phyloP scores from a whole-genome alignment of 164 flowering plant species.

The Stephania yunnanensis region DNA sequence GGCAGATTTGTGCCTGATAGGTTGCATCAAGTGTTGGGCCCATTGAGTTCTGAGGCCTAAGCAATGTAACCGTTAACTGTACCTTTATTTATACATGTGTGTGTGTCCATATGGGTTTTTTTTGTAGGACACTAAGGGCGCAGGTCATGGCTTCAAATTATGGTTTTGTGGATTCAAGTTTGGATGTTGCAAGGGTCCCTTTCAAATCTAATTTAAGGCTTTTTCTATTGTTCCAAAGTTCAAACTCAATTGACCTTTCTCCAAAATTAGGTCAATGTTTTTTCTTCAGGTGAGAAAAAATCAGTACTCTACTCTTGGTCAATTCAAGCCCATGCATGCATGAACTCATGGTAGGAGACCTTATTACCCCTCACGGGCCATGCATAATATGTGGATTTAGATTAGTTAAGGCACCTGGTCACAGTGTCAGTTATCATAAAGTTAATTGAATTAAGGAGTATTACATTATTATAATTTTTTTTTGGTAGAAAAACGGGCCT shows the following conservation, averaged over 20 bases:
- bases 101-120: background rate
- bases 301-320: too few species aligned
- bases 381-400: too few species aligned
- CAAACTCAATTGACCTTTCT: background rate
- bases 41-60: background rate
- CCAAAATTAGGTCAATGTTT: background rate
- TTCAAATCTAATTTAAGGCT: too few species aligned
- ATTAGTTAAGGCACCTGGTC: too few species aligned
- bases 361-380: too few species aligned
- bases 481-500: too few species aligned
- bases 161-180: background rate
- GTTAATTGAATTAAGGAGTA: too few species aligned
- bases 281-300: background rate
- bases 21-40: background rate
- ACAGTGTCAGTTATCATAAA: too few species aligned
- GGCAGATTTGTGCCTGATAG: background rate
- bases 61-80: background rate
- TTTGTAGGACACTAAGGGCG: background rate
- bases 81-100: background rate
- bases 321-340: too few species aligned
- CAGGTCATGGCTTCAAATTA: slow-evolving; percentile 1
- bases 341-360: too few species aligned
- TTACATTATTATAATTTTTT: too few species aligned
- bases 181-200: background rate
- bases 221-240: background rate